Evolutionary conservation across 1,139 yeast species (phyloP).

Genomic region (Eremothecium coryli): DNA sequence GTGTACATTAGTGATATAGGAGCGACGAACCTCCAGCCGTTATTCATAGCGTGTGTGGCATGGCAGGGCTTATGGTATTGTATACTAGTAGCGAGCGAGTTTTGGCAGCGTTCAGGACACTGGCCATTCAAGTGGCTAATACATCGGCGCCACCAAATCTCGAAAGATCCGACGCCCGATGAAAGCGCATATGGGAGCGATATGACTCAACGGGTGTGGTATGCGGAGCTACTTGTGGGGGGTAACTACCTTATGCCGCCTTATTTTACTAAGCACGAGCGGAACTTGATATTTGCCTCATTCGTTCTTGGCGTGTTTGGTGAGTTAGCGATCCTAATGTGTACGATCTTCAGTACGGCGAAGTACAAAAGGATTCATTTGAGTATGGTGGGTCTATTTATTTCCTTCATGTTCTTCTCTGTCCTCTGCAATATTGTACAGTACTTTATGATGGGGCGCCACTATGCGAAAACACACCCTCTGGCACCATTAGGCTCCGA

Average conservation of each 20-base stretch:
- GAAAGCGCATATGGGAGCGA: conserved; percentile 1
- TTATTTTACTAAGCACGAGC: conserved; percentile 32
- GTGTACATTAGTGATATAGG: conserved; percentile 79
- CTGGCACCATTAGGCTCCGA: conserved; percentile 14
- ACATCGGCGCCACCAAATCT: background rate
- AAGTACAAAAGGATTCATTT: conserved; percentile 52
- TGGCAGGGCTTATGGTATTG: conserved; percentile 72
- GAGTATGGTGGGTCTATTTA: conserved; percentile 64
- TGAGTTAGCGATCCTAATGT: conserved; percentile 68
- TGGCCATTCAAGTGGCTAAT: conserved; percentile 18
- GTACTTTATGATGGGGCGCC: conserved; percentile 53
- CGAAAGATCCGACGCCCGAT: background rate
- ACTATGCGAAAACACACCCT: conserved; percentile 34
- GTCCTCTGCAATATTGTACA: conserved; percentile 52
- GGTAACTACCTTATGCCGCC: conserved; percentile 28
- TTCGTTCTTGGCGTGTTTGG: conserved; percentile 45
- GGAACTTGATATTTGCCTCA: conserved; percentile 32
- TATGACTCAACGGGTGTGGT: conserved; percentile 8
- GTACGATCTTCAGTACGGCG: conserved; percentile 65
- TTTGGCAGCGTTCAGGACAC: conserved; percentile 25
- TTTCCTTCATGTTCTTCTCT: conserved; percentile 60
- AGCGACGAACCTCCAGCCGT: conserved; percentile 74
- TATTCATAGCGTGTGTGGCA: conserved; percentile 72
- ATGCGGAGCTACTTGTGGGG: conserved; percentile 12
- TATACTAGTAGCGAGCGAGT: conserved; percentile 39